phyloP scores from a whole-genome alignment of 169 alveolate species.

The Eimeria necatrix region DNA sequence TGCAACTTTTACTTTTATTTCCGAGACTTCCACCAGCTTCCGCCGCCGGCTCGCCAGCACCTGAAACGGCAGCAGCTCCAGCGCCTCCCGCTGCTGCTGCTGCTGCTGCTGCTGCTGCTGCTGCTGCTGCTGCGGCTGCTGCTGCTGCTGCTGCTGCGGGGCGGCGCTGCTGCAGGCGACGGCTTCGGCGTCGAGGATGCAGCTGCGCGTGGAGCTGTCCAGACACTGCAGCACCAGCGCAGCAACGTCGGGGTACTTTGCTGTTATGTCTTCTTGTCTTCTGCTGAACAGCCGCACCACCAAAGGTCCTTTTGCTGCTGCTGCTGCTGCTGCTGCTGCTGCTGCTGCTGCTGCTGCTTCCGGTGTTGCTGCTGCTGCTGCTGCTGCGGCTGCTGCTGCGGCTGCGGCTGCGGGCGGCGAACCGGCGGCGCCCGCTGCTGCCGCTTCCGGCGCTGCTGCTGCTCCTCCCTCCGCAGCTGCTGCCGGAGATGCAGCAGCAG shows the following conservation, averaged over 20 bases:
- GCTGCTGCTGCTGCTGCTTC: too few species aligned
- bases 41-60: conserved; percentile 96
- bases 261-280: conserved; percentile 96
- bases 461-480: too few species aligned
- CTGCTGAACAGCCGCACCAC: conserved; percentile 92
- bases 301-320: too few species aligned
- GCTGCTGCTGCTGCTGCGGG: too few species aligned
- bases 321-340: too few species aligned
- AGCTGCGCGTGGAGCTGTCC: conserved; percentile 81
- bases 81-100: conserved; percentile 88
- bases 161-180: conserved; percentile 96
- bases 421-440: too few species aligned
- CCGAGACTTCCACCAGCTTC: conserved; percentile 92
- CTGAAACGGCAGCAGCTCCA: conserved; percentile 97
- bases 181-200: conserved; percentile 98
- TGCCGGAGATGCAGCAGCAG: too few species aligned
- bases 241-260: conserved; percentile 94
- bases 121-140: too few species aligned
- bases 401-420: too few species aligned
- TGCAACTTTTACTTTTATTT: conserved; percentile 87
- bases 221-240: conserved; percentile 84
- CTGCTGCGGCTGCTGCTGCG: too few species aligned
- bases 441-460: too few species aligned
- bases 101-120: conserved; percentile 87
- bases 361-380: too few species aligned